Evolutionary conservation across 257 asterid genomes (phyloP), one percentile per base, ranked within the genome.

Genomic region (Penstemon eatonii): DNA sequence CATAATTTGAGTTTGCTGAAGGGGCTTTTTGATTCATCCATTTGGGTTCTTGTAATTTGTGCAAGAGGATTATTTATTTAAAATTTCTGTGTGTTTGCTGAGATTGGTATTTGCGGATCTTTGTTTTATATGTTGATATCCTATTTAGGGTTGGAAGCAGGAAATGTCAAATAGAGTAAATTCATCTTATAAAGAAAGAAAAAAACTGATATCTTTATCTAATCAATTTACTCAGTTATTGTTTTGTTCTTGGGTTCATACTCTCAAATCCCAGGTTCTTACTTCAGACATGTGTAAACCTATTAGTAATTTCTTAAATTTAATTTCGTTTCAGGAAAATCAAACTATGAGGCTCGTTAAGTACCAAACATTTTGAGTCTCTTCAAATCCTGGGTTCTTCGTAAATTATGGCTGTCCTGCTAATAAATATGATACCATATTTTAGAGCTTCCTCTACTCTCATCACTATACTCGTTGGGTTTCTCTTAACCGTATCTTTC

Each of bases 401-500:
- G 52, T n/a, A 25, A 33, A 62, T 44, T 42, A 49, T 79, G 78
- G 73, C 76, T 55, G 56, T 56, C 63, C 38, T 63, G 49, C 45
- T 46, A 33, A 55, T 44, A 55, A 71, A 68, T 47, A 81, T 79
- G 87, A 63, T 62, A 54, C 61, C 67, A 55, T 55, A 64, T 55
- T 47, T 47, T 40, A 52, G 72, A 69, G 83, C 71, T 52, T 60
- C 69, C 61, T 11, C 63, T 66, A 71, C 73, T 79, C 73, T 74
- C 63, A 53, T 72, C 40, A 58, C 38, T 62, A 71, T 77, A 56
- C 58, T 82, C 46, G 11, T 76, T 64, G 81, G 84, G 80, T 73
- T 87, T 54, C 82, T 87, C 68, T 59, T 66, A 57, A 61, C 64
- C 19, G 15, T 47, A 60, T 72, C 59, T 18, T 57, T 80, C 74